These are phyloP conservation scores for Medicago truncatula DNA, from an alignment of 306 rosid genomes.

Conservation along the genomic window DNA sequence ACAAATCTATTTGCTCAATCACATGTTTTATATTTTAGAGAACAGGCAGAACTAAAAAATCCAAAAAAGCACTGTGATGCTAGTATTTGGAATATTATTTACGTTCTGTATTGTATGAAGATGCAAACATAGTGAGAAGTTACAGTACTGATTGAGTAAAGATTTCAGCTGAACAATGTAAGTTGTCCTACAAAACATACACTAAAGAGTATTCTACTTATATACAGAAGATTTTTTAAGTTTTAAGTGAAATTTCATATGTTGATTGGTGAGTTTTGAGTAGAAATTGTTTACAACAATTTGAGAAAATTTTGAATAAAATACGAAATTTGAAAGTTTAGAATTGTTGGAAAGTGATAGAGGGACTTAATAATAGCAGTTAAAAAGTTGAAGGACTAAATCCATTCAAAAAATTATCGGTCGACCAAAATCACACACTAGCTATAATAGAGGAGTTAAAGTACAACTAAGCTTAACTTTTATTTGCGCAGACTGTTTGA, in stretches of 20 bases:
- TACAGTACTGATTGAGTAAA: conserved; percentile 2
- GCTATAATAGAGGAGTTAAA: background rate
- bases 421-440: background rate
- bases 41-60: conserved; percentile 14
- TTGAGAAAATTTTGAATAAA: background rate
- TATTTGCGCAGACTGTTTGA: background rate
- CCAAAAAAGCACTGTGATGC: background rate
- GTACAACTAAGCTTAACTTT: background rate
- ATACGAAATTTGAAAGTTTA: background rate
- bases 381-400: background rate
- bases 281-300: background rate
- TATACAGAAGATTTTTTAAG: background rate
- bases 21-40: background rate
- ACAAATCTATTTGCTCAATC: conserved; percentile 16
- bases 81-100: background rate
- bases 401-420: background rate
- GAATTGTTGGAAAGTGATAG: background rate
- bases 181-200: conserved; percentile 3
- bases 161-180: background rate
- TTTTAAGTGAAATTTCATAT: background rate
- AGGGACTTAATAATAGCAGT: background rate
- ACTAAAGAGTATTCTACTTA: conserved; percentile 19
- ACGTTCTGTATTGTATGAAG: conserved; percentile 2
- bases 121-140: conserved; percentile 15
- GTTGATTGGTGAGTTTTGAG: background rate